These are phyloP conservation scores for Fusarium beomiforme DNA, from an alignment of 2,329 filamentous ascomycete genomes.

Conservation along the genomic window DNA sequence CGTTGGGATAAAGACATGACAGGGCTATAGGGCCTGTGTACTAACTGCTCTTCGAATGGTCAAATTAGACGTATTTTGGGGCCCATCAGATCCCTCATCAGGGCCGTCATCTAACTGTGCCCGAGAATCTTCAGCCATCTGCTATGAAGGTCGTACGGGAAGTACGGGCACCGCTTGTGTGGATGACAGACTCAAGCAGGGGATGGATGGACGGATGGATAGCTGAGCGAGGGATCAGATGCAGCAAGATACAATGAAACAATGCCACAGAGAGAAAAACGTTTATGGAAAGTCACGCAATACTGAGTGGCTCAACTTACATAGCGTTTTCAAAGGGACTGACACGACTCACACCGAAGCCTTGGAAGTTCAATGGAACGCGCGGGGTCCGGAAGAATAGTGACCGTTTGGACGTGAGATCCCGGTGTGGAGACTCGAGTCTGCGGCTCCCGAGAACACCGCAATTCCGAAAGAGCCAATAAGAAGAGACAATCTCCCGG, in stretches of 20 bases:
- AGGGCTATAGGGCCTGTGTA: background rate
- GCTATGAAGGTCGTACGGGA: background rate
- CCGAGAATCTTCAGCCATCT: conserved; percentile 31
- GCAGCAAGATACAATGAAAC: conserved; percentile 1
- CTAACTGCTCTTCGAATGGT: conserved; percentile 42
- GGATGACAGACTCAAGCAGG: background rate
- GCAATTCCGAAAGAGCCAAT: conserved; percentile 33
- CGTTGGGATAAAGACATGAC: background rate
- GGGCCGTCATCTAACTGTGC: conserved; percentile 27
- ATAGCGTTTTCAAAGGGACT: conserved; percentile 9
- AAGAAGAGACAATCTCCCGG: background rate
- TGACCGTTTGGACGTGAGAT: background rate
- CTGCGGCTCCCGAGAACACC: conserved; percentile 29
- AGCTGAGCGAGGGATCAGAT: conserved; percentile 9
- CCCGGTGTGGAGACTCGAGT: background rate
- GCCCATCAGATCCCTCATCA: conserved; percentile 38
- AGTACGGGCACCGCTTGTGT: conserved; percentile 9
- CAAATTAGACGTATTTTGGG: conserved; percentile 31
- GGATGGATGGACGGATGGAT: background rate
- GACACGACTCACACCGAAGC: background rate
- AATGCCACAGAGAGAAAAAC: conserved; percentile 12
- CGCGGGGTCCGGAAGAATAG: conserved; percentile 34
- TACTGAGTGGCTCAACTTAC: conserved; percentile 8
- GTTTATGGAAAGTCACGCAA: background rate
- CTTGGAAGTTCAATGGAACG: conserved; percentile 17